phyloP scores from a whole-genome alignment of 768 basidiomycete species.

The Pleurotus ostreatus region DNA sequence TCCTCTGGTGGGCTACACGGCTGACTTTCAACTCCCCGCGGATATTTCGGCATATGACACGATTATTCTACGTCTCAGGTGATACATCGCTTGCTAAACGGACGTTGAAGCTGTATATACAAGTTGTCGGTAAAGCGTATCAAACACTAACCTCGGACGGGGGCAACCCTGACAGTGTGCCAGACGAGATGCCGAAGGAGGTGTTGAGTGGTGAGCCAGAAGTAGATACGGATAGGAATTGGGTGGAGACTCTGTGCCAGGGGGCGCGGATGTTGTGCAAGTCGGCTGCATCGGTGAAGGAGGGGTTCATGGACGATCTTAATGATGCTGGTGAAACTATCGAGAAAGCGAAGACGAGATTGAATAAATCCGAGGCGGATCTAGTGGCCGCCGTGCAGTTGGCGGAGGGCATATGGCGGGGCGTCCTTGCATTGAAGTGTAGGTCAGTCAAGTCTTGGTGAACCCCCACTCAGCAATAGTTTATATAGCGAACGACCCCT shows the following conservation, averaged over 20 bases:
- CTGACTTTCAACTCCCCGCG: slow-evolving; percentile 91
- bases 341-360: slow-evolving; percentile 53
- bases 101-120: slow-evolving; percentile 76
- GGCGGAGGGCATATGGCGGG: slow-evolving; percentile 72
- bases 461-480: background rate
- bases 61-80: slow-evolving; percentile 60
- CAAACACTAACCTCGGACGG: slow-evolving; percentile 47
- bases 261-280: slow-evolving; percentile 78
- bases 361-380: slow-evolving; percentile 45
- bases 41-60: slow-evolving; percentile 80
- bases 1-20: slow-evolving; percentile 92
- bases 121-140: slow-evolving; percentile 80
- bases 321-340: slow-evolving; percentile 59
- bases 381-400: slow-evolving; percentile 58
- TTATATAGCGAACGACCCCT: slow-evolving; percentile 58
- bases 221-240: slow-evolving; percentile 62
- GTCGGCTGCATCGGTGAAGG: slow-evolving; percentile 25
- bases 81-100: slow-evolving; percentile 64
- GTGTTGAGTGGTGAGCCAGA: slow-evolving; percentile 15
- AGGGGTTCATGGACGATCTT: slow-evolving; percentile 52
- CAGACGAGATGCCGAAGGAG: slow-evolving; percentile 5
- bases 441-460: slow-evolving; percentile 11
- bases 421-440: slow-evolving; percentile 71
- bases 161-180: slow-evolving; percentile 11
- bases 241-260: slow-evolving; percentile 74